Percentiles rank a stretch among this genome's conserved stretches.
phyloP scores from a whole-genome alignment of 768 basidiomycete species.

The Suillus clintonianus region DNA sequence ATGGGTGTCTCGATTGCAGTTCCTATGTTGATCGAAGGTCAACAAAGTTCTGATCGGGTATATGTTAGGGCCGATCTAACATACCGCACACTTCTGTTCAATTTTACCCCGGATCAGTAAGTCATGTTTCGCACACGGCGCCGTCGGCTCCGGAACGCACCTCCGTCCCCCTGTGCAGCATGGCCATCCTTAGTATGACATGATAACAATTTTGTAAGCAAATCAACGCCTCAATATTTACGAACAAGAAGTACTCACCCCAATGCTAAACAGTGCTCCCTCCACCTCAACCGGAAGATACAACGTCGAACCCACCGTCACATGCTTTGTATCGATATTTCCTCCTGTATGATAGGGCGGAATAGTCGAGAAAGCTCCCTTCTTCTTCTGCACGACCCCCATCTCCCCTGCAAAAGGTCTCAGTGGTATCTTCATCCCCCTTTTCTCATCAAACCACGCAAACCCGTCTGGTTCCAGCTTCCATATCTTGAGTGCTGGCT shows the following conservation, averaged over 20 bases:
- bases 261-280: constrained; percentile 62
- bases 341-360: constrained; percentile 65
- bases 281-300: constrained; percentile 60
- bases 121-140: neutral
- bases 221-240: neutral
- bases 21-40: constrained; percentile 33
- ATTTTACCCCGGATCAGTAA: neutral
- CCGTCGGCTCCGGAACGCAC: constrained; percentile 32
- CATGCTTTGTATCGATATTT: constrained; percentile 61
- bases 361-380: constrained; percentile 59
- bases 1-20: constrained; percentile 68
- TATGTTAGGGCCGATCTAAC: constrained; percentile 15
- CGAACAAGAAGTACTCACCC: constrained; percentile 38
- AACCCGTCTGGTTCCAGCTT: constrained; percentile 42
- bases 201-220: neutral
- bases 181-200: constrained; percentile 54
- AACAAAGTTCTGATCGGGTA: neutral
- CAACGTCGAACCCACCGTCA: constrained; percentile 55
- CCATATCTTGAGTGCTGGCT: constrained; percentile 58
- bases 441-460: constrained; percentile 53
- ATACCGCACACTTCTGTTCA: constrained; percentile 58
- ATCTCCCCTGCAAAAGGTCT: constrained; percentile 65
- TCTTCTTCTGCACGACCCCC: constrained; percentile 55
- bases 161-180: constrained; percentile 68
- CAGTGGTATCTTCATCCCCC: constrained; percentile 51